Conservation (phyloP, 2,329 filamentous ascomycete genomes). For the Plenodomus lindquistii region DNA sequence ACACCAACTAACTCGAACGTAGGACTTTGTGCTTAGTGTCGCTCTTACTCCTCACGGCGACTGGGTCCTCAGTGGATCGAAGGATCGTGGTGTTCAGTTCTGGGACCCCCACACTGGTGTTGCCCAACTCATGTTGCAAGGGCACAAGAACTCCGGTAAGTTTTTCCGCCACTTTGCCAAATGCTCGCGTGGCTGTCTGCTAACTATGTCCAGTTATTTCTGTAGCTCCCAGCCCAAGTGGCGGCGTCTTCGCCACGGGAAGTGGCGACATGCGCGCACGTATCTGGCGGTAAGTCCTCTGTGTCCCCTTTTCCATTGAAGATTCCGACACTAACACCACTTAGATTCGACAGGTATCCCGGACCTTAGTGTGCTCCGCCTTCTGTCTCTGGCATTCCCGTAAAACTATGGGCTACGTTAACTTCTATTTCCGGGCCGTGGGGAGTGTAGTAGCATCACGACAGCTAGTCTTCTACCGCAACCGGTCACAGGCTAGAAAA, state of each 20-base stretch:
- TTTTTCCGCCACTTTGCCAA: slow-evolving; percentile 6
- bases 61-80: slow-evolving; percentile 97
- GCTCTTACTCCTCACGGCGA: slow-evolving; percentile 90
- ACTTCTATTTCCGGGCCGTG: too few species aligned
- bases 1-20: neutral
- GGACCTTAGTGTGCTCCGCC: slow-evolving; percentile 35
- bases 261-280: slow-evolving; percentile 97
- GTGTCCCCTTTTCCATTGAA: neutral
- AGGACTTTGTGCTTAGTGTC: slow-evolving; percentile 92
- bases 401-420: too few species aligned
- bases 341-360: slow-evolving; percentile 39
- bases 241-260: slow-evolving; percentile 89
- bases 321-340: slow-evolving; percentile 12
- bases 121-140: slow-evolving; percentile 97
- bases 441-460: too few species aligned
- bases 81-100: slow-evolving; percentile 97
- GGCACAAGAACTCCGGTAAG: slow-evolving; percentile 90
- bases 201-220: slow-evolving; percentile 72
- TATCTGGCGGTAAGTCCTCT: slow-evolving; percentile 76
- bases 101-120: slow-evolving; percentile 95
- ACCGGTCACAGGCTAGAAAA: too few species aligned
- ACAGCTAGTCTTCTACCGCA: too few species aligned
- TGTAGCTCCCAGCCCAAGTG: slow-evolving; percentile 88
- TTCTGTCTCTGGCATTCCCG: too few species aligned
- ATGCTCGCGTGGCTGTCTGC: neutral